These are phyloP conservation scores for Polytrichum formosum DNA, from an alignment of 225 moss, liverwort and hornwort species.

Conservation along the genomic window DNA sequence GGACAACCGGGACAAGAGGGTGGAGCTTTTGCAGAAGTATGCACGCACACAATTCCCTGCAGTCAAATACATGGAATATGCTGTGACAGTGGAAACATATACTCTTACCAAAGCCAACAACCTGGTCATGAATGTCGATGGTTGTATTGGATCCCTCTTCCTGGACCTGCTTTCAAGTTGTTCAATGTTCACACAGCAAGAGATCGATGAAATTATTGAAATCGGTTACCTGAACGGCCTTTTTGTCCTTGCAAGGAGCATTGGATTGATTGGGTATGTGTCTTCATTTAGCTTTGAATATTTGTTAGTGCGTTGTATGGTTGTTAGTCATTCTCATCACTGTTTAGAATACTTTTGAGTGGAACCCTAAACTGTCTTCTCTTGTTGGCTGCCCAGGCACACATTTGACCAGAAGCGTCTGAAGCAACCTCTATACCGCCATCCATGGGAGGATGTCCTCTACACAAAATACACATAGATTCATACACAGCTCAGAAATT, in stretches of 20 bases:
- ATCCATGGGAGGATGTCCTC: conserved; percentile 66
- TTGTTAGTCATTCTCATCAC: too few species aligned
- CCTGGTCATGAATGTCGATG: conserved; percentile 84
- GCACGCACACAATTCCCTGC: conserved; percentile 76
- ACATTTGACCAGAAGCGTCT: conserved; percentile 73
- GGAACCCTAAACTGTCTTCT: too few species aligned
- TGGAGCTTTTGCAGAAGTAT: conserved; percentile 84
- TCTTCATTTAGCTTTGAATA: too few species aligned
- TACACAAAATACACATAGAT: conserved; percentile 57
- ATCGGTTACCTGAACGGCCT: conserved; percentile 88
- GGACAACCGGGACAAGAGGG: conserved; percentile 92
- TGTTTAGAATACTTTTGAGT: too few species aligned
- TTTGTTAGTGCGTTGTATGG: too few species aligned
- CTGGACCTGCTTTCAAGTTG: conserved; percentile 88
- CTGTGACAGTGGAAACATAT: conserved; percentile 82
- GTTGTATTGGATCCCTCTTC: conserved; percentile 85
- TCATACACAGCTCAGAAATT: background rate
- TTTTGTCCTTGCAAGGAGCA: conserved; percentile 87
- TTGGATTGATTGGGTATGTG: conserved; percentile 82
- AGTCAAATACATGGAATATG: conserved; percentile 92
- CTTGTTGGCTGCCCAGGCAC: conserved; percentile 34
- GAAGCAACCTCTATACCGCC: conserved; percentile 68
- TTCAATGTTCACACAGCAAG: conserved; percentile 72
- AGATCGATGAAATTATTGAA: conserved; percentile 80
- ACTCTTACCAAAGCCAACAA: conserved; percentile 81